Evolutionary conservation across 345 rosid species (phyloP), one percentile per base, ranked within the genome.

Genomic region (Moricandia moricandioides): DNA sequence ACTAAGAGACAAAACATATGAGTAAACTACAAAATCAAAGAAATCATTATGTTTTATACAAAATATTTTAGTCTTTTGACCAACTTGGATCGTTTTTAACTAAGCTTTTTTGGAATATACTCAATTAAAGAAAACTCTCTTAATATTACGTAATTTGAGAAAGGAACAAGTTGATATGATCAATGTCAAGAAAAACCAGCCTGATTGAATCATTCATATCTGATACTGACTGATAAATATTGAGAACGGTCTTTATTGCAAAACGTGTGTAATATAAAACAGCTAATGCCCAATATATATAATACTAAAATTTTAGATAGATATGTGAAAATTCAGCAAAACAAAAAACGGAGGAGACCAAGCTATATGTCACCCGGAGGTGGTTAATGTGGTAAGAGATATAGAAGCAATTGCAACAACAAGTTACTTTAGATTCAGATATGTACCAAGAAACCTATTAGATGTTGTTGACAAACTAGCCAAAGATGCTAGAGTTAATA

Each of bases 221-320:
- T 49, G 59, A 49, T 66, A 29, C 49, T 30, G 59, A 66, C 70
- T 16, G 9, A 14, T 14, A 45, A 66, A 9, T 66, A 9, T n/a
- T 5, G 24, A 13, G 27, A 31, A 9, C 18, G 8, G 7, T 34
- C 29, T 29, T 29, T 10, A 73, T 59, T 45, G 59, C 40, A 74
- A 60, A 68, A 75, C 69, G 79, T 61, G 73, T 43, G 45, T 34
- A 8, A 34, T 59, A 67, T 67, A 67, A 56, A 45, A 8, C 26
- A 66, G 37, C 10, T 45, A 59, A 59, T 31, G 26, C 6, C 4
- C 24, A 59, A 59, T 14, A 29, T n/a, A n/a, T n/a, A n/a, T n/a
- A n/a, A n/a, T n/a, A n/a, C n/a, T n/a, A 29, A 29, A 1, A 29
- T n/a, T n/a, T n/a, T 1, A 29, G 31, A 29, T 29, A 29, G 31